Evolutionary conservation across 73 alveolate species (phyloP).

Genomic region (Halteria grandinella): DNA sequence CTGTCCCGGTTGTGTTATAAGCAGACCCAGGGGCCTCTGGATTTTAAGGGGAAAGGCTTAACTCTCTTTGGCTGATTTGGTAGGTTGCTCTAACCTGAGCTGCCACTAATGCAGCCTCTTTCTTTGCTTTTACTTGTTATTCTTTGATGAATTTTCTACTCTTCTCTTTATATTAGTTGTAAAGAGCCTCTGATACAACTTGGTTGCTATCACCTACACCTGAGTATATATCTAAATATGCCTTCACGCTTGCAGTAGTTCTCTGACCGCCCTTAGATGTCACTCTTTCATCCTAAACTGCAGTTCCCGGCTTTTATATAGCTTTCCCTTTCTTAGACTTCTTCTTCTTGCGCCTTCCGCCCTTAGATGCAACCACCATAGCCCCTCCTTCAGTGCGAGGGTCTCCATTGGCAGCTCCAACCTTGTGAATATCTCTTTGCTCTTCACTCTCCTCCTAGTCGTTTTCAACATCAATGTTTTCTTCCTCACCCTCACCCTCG

Average conservation of each 20-base stretch:
- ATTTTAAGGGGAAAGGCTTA: neutral
- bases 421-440: no score
- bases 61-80: neutral
- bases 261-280: neutral
- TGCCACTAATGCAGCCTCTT: slow-evolving; percentile 3
- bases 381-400: neutral
- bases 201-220: no score
- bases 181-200: no score
- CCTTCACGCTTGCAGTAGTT: no score
- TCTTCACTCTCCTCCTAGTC: neutral
- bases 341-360: neutral
- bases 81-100: neutral
- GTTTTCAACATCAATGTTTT: neutral
- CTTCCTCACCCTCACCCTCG: slow-evolving; percentile 1
- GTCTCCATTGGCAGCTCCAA: neutral
- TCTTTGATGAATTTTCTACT: slow-evolving; percentile 4
- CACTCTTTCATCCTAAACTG: neutral
- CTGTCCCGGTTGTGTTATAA: neutral
- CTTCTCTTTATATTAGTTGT: no score
- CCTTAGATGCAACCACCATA: neutral
- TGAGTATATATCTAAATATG: no score
- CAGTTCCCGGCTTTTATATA: neutral
- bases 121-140: neutral
- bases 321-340: neutral
- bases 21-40: neutral